These are phyloP conservation scores for Kwoniella botswanensis DNA, from an alignment of 768 basidiomycete species.

Conservation along the genomic window DNA sequence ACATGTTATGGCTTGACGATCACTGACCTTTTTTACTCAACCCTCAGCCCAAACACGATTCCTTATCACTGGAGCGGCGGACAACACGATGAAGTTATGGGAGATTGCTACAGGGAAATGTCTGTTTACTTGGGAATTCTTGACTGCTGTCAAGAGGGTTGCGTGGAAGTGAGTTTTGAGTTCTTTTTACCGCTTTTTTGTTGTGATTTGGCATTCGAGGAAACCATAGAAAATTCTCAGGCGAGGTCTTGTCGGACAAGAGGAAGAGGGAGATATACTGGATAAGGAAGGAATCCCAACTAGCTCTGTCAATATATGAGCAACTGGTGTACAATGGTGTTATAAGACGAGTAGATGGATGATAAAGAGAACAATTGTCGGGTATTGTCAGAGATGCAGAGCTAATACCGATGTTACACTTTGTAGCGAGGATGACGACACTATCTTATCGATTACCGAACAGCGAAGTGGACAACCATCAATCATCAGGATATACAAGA, in stretches of 20 bases:
- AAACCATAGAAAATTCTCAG: no score
- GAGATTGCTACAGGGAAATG: constrained; percentile 86
- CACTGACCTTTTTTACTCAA: not conserved
- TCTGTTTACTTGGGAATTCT: constrained; percentile 95
- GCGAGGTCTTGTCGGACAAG: no score
- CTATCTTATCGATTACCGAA: constrained; percentile 91
- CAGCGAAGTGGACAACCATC: constrained; percentile 94
- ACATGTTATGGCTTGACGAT: not conserved
- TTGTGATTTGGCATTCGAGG: no score
- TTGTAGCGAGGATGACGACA: constrained; percentile 58
- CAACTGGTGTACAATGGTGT: not conserved
- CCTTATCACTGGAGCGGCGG: constrained; percentile 89
- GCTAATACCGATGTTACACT: no score
- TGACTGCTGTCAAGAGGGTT: constrained; percentile 95
- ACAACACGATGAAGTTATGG: constrained; percentile 93
- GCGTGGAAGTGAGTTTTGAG: constrained; percentile 67
- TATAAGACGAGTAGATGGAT: not conserved
- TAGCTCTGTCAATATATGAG: not conserved
- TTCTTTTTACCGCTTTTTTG: no score
- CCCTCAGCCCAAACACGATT: constrained; percentile 76
- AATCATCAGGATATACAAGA: constrained; percentile 83
- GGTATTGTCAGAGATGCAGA: no score
- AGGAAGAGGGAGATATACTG: not conserved
- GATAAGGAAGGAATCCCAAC: not conserved
- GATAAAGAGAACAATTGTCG: no score